phyloP scores from a whole-genome alignment of 768 basidiomycete genomes.

The Kwoniella newhampshirensis region DNA sequence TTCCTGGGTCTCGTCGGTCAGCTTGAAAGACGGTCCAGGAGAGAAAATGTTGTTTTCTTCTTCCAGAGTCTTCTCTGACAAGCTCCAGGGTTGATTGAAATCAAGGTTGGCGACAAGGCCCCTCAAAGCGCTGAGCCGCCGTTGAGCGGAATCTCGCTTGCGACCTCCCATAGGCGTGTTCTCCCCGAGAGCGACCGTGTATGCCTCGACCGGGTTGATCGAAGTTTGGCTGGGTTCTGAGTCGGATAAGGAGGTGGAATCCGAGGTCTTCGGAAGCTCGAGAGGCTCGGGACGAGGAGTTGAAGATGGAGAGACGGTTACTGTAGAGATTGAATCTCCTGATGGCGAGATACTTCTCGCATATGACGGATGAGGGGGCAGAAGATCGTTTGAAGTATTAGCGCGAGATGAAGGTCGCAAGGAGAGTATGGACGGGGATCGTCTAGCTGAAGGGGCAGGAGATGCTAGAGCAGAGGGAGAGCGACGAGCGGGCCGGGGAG shows the following conservation, averaged over 20 bases:
- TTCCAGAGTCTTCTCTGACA: slow-evolving; percentile 3
- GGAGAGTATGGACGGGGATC: slow-evolving; percentile 11
- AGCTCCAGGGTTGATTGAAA: slow-evolving; percentile 42
- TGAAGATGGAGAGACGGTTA: slow-evolving; percentile 27
- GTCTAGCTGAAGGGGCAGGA: slow-evolving; percentile 4
- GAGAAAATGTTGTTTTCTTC: slow-evolving; percentile 13
- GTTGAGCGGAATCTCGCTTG: slow-evolving; percentile 42
- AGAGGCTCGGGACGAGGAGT: slow-evolving; percentile 15
- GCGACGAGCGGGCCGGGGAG: slow-evolving; percentile 28
- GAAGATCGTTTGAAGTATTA: slow-evolving; percentile 19
- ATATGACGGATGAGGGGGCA: slow-evolving; percentile 22
- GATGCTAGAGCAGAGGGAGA: slow-evolving; percentile 14
- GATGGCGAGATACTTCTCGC: slow-evolving; percentile 28
- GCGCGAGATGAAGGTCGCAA: slow-evolving; percentile 15
- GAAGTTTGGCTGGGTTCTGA: no score
- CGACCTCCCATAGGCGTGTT: slow-evolving; percentile 11
- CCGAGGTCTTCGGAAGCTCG: slow-evolving; percentile 9
- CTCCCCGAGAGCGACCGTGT: slow-evolving; percentile 3
- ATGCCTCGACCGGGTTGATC: not conserved
- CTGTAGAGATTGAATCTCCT: slow-evolving; percentile 35
- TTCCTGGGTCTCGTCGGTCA: slow-evolving; percentile 4
- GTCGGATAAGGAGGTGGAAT: not conserved
- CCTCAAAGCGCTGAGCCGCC: slow-evolving; percentile 35
- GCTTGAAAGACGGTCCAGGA: not conserved
- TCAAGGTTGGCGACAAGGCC: slow-evolving; percentile 45